Base-by-base conservation (phyloP, 202 grass and related monocot species). In the Bolboschoenoplectus hybrid region DNA sequence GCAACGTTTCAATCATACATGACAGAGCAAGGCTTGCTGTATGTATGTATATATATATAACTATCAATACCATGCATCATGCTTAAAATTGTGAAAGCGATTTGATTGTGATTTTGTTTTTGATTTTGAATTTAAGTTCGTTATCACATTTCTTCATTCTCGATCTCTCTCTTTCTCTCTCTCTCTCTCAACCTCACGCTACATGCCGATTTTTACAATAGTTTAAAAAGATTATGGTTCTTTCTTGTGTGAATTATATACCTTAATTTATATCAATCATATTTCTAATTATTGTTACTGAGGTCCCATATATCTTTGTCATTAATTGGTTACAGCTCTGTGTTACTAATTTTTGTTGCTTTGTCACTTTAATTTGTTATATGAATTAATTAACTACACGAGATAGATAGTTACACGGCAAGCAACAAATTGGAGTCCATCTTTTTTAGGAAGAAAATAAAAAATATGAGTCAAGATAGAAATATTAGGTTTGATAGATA, bases 21-120 rank as follows among this genome's bases (percentile, higher is more conserved):
- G 80, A 82, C 45, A 82, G 45, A 14, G 39, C 57, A 66, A 82
- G 61, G 41, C 39, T 17, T 82, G 80, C 4, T 82, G 62, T 26
- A 26, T 26, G 26, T 26, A 26, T 26, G 26, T 26, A 26, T 55
- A 55, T 26, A 26, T 55, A 55, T 56, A 56, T 56, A 77, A 77
- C 6, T 78, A 2, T 63, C 16, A 49, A 11, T 49, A 66, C 40
- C 60, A 39, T 40, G 75, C 66, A 7, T 16, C 57, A 5, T 41
- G 36, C 17, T 80, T 57, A 39, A 16, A 64, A 82, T n/a, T 41
- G 60, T 82, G 80, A 82, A 67, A 66, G 32, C 56, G 36, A 68
- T 65, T 61, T 14, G 57, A 61, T 61, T 26, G 26, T 26, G 26
- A 26, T 26, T 26, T 26, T 26, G 26, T 0, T 26, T 26, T 58